A percentile compares a stretch with the other conserved stretches of the same genome.
Conservation (phyloP, 1,284 basidiomycete genomes). For the Ceratobasidium theobromae region DNA sequence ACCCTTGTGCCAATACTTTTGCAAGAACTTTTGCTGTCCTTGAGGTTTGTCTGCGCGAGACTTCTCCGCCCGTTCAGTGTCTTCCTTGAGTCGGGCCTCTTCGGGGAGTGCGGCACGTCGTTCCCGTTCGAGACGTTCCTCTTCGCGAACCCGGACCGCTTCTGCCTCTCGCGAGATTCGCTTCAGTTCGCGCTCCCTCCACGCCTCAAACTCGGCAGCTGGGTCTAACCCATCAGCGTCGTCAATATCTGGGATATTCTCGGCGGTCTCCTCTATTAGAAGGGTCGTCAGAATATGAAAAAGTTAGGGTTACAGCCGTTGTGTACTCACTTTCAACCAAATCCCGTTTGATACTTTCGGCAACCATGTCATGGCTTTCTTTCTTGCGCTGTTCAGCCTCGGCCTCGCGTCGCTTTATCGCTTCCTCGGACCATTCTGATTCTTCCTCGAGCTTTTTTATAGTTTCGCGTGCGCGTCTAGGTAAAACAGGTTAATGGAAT, state of each 20-base stretch:
- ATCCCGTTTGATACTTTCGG: constrained; percentile 81
- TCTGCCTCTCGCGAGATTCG: constrained; percentile 92
- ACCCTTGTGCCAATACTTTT: constrained; percentile 99
- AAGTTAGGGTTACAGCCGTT: not conserved
- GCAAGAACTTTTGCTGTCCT: constrained; percentile 88
- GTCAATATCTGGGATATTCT: constrained; percentile 82
- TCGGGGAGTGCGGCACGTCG: constrained; percentile 88
- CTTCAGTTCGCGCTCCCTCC: constrained; percentile 89
- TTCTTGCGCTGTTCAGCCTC: constrained; percentile 74
- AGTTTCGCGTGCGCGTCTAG: constrained; percentile 70
- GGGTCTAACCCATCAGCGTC: constrained; percentile 95
- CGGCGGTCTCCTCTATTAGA: constrained; percentile 77
- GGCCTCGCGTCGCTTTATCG: constrained; percentile 58
- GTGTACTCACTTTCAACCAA: constrained; percentile 71
- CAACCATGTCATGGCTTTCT: constrained; percentile 83
- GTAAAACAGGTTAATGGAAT: not conserved
- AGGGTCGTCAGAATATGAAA: not conserved
- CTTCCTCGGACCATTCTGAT: constrained; percentile 69
- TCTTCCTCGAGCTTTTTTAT: constrained; percentile 64
- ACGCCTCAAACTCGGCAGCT: constrained; percentile 89
- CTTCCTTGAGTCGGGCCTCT: constrained; percentile 86
- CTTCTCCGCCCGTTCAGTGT: constrained; percentile 81
- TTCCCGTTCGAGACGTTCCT: constrained; percentile 88
- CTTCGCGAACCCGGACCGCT: constrained; percentile 71
- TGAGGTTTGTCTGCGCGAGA: constrained; percentile 81